Conservation (phyloP, 768 basidiomycete species). For the Suillus weaverae region DNA sequence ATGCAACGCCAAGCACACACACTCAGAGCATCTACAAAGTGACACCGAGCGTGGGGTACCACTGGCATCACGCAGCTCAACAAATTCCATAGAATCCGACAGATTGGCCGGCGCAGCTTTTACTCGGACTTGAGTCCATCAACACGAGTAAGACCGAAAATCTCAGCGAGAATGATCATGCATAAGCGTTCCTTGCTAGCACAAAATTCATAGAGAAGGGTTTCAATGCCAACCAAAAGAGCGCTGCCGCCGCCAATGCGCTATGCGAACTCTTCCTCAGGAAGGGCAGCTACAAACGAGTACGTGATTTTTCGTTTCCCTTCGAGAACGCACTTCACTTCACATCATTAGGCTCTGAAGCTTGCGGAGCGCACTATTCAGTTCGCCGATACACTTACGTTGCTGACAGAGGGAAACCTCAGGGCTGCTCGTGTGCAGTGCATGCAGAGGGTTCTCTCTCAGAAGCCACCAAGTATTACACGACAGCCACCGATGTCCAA, state of each 20-base stretch:
- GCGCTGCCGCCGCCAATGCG: constrained; percentile 80
- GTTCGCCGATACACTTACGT: constrained; percentile 83
- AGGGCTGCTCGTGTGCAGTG: constrained; percentile 72
- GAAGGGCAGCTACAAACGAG: constrained; percentile 64
- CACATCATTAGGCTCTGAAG: constrained; percentile 68
- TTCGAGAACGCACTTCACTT: background rate
- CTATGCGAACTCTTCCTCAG: constrained; percentile 77
- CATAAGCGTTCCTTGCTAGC: constrained; percentile 59
- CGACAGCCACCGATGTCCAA: constrained; percentile 61
- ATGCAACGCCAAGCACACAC: no score
- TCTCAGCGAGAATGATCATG: constrained; percentile 62
- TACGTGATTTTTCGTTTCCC: constrained; percentile 27
- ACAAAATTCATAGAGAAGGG: constrained; percentile 73
- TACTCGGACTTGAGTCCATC: constrained; percentile 83
- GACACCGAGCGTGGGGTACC: background rate
- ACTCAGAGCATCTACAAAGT: constrained; percentile 28
- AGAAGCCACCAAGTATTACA: constrained; percentile 73
- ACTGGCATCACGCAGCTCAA: constrained; percentile 1
- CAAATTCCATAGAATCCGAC: constrained; percentile 58
- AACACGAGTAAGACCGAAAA: constrained; percentile 79
- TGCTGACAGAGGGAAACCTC: constrained; percentile 85
- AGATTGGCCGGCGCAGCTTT: constrained; percentile 76
- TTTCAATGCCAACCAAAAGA: constrained; percentile 73
- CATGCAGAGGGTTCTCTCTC: constrained; percentile 67
- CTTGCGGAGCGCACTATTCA: constrained; percentile 93